Base-by-base conservation (phyloP, 2,329 filamentous ascomycete species). In the Ascosphaera aggregata region DNA sequence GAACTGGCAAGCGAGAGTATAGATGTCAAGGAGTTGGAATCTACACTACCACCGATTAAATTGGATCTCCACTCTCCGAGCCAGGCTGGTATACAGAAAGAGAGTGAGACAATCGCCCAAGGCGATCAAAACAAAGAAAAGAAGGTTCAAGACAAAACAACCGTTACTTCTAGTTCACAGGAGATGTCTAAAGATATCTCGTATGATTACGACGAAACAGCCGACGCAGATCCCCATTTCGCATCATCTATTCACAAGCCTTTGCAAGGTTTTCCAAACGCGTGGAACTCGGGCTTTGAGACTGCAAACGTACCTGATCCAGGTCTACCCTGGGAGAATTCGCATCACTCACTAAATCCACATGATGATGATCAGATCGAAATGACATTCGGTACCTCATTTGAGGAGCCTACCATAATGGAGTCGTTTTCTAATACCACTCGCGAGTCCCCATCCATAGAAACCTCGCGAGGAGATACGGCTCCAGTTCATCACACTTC, bases 31-130 rank as follows among this genome's bases (percentile, higher is more conserved):
- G 80, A 95, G 58, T 70, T 94, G 42, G 70, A 89, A 56, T 84
- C 79, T 38, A 94, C 85, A 1, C 62, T 94, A 18, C 85, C 86
- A 36, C 81, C 85, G 0, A 91, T 94, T 69, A 89, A 82, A 54
- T 67, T 94, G 41, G 70, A 77, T 43, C 48, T 76, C 22, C 55
- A 56, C 40, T 43, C 50, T 11, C 31, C 40, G 8, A 46, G 49
- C 1, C 19, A 48, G 0, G 42, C 45, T 18, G 40, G 46, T 35
- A 39, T 47, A 1, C 41, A 32, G 11, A 32, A 32, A n/a, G 30
- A 32, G 13, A n/a, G 15, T n/a, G 30, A n/a, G 3, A n/a, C 30
- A 7, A n/a, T n/a, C 4, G n/a, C 4, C 30, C 4, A n/a, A 32
- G 30, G 15, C 13, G 4, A 7, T n/a, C 13, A 32, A 32, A n/a